Conservation (phyloP, 139 green algal genomes). For the Pseudopediastrum boryanum region DNA sequence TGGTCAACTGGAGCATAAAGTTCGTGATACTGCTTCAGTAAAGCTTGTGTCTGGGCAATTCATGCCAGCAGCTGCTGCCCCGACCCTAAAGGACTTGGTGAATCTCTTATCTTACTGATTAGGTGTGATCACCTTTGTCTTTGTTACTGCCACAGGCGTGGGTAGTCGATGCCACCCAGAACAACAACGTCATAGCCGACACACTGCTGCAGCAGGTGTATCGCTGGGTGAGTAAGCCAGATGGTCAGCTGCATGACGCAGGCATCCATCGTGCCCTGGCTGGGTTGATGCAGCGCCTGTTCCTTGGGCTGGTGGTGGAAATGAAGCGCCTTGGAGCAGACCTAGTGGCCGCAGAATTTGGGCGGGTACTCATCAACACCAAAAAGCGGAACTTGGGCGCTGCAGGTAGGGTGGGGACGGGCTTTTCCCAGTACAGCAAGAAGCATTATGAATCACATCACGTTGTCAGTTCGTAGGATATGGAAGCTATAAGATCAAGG, state of each 20-base stretch:
- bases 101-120: too few relatives aligned
- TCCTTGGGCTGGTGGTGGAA: conserved; percentile 80
- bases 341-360: conserved; percentile 85
- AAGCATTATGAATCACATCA: too few relatives aligned
- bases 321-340: conserved; percentile 79
- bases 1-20: too few relatives aligned
- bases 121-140: too few relatives aligned
- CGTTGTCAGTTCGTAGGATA: too few relatives aligned
- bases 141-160: conserved; percentile 54
- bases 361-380: conserved; percentile 82
- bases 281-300: conserved; percentile 64
- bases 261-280: conserved; percentile 71
- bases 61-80: too few relatives aligned
- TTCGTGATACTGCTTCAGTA: too few relatives aligned
- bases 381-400: conserved; percentile 76
- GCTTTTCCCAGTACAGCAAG: too few relatives aligned
- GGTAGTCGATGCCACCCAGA: conserved; percentile 72
- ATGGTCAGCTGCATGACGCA: conserved; percentile 68
- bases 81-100: too few relatives aligned
- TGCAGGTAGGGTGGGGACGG: conserved; percentile 39
- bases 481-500: too few relatives aligned
- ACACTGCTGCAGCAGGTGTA: conserved; percentile 81
- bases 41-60: too few relatives aligned
- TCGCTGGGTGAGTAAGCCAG: conserved; percentile 82
- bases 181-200: conserved; percentile 72